Conservation (phyloP, 345 rosid genomes). For the Citrus hindsii region DNA sequence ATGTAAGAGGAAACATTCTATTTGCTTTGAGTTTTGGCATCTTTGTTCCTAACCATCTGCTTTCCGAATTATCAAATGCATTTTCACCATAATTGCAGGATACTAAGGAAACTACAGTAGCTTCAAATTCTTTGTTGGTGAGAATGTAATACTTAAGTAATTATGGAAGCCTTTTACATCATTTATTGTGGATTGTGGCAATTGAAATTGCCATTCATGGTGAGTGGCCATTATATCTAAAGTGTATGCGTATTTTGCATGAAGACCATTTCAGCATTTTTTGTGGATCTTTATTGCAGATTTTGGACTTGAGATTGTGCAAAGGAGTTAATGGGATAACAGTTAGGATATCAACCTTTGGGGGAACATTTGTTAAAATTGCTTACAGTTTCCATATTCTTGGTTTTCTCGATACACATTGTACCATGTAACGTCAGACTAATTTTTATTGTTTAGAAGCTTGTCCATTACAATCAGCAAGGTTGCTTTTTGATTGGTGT, state of each 20-base stretch:
- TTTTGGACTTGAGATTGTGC: neutral
- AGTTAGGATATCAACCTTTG: constrained; percentile 1
- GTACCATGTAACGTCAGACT: neutral
- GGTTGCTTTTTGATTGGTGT: neutral
- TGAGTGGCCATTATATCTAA: neutral
- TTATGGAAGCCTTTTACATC: neutral
- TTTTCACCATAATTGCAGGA: constrained; percentile 18
- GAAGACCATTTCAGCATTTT: neutral
- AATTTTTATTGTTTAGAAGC: neutral
- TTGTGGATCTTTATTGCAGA: neutral
- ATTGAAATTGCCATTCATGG: neutral
- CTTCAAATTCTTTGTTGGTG: neutral
- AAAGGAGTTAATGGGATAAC: neutral
- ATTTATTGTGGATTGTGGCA: neutral
- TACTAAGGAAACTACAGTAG: neutral
- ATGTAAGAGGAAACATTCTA: constrained; percentile 16
- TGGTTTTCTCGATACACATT: neutral
- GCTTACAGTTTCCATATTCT: neutral
- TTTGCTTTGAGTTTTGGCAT: neutral
- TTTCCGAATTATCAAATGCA: neutral
- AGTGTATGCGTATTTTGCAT: neutral
- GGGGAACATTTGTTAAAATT: constrained; percentile 3
- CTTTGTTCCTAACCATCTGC: neutral
- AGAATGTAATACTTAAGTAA: neutral
- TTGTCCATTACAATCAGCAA: neutral